Conservation (phyloP, 2,329 filamentous ascomycete species). For the Boeremia exigua region DNA sequence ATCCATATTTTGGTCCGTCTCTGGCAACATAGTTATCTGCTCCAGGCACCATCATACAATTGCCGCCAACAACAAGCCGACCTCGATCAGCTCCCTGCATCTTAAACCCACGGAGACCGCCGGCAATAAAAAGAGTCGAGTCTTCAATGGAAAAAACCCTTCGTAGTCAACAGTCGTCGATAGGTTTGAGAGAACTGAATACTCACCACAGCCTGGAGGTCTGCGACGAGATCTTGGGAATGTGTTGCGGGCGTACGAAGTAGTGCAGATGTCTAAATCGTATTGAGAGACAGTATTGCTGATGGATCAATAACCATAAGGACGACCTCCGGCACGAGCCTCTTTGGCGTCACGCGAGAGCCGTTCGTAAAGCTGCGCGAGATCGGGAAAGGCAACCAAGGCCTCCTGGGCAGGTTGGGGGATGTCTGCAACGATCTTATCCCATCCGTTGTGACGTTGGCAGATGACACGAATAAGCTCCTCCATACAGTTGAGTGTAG, state of each 20-base stretch:
- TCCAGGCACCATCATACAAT: too few species aligned
- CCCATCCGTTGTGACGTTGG: slow-evolving; percentile 26
- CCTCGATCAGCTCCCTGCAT: too few species aligned
- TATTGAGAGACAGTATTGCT: not conserved
- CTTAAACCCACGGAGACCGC: too few species aligned
- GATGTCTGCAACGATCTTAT: slow-evolving; percentile 28
- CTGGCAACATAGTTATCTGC: too few species aligned
- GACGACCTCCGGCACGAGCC: slow-evolving; percentile 25
- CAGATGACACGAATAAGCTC: slow-evolving; percentile 23
- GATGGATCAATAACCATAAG: slow-evolving; percentile 21
- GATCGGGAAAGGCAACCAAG: slow-evolving; percentile 26
- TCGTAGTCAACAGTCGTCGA: too few species aligned
- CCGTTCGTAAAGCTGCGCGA: slow-evolving; percentile 23
- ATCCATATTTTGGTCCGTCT: too few species aligned
- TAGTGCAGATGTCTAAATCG: not conserved
- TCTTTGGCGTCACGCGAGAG: slow-evolving; percentile 28
- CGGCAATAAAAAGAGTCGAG: too few species aligned
- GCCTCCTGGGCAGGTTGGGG: slow-evolving; percentile 26
- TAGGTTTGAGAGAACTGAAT: not conserved
- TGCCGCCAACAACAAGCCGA: too few species aligned
- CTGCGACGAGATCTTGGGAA: not conserved
- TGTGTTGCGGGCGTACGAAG: not conserved
- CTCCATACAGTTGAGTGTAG: slow-evolving; percentile 30
- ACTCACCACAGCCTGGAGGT: not conserved
- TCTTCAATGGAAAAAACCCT: too few species aligned